Conservation (phyloP, 495 filamentous ascomycete species). For the Lophiotrema nucula region DNA sequence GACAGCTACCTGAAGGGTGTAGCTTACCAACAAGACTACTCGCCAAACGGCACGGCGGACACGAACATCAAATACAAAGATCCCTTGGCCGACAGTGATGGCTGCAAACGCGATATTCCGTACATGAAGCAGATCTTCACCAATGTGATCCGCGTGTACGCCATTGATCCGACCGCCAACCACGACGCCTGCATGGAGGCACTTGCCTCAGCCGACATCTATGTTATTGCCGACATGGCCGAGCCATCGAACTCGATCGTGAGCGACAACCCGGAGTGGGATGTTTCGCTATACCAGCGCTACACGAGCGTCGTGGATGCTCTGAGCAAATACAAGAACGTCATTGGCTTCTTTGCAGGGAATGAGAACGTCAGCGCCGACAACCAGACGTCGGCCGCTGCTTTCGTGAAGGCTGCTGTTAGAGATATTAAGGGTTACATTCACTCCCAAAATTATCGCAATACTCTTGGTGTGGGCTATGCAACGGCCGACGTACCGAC, state of each 20-base stretch:
- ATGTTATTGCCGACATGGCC: slow-evolving; percentile 85
- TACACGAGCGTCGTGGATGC: slow-evolving; percentile 86
- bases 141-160: slow-evolving; percentile 91
- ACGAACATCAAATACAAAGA: slow-evolving; percentile 50
- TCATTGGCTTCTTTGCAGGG: slow-evolving; percentile 92
- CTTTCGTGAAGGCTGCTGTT: slow-evolving; percentile 93
- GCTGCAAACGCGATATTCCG: slow-evolving; percentile 80
- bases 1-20: slow-evolving; percentile 73
- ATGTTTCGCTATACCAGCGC: slow-evolving; percentile 66
- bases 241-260: slow-evolving; percentile 79
- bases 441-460: slow-evolving; percentile 66
- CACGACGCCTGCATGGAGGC: slow-evolving; percentile 81
- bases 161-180: slow-evolving; percentile 74
- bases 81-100: slow-evolving; percentile 67
- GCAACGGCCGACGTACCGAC: slow-evolving; percentile 90
- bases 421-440: slow-evolving; percentile 94
- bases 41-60: slow-evolving; percentile 46
- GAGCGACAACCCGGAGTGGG: slow-evolving; percentile 73
- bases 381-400: slow-evolving; percentile 78
- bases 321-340: slow-evolving; percentile 75
- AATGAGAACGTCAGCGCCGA: slow-evolving; percentile 89
- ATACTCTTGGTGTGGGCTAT: slow-evolving; percentile 82
- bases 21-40: slow-evolving; percentile 71
- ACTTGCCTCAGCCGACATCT: slow-evolving; percentile 86
- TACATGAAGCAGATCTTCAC: slow-evolving; percentile 71